Evolutionary conservation across 2,329 filamentous ascomycete species (phyloP).

Genomic region (Diaporthe capsici): DNA sequence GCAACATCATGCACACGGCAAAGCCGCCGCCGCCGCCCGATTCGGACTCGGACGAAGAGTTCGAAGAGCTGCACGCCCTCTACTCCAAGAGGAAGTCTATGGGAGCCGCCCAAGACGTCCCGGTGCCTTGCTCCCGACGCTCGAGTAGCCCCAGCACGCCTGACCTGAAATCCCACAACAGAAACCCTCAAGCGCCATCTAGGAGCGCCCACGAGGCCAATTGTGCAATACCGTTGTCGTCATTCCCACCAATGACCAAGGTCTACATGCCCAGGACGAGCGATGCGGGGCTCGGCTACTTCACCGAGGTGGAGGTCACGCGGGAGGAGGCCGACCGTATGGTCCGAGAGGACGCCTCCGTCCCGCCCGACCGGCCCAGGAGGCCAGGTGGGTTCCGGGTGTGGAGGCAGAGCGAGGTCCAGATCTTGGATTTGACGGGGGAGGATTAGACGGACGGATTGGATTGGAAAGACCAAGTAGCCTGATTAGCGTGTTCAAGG

Average conservation of each 20-base stretch:
- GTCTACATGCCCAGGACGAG: conserved; percentile 47
- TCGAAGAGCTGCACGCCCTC: conserved; percentile 56
- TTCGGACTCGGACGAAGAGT: conserved; percentile 39
- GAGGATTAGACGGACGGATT: conserved; percentile 39
- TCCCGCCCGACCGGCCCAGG: not conserved
- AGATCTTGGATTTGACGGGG: conserved; percentile 46
- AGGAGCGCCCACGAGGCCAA: not conserved
- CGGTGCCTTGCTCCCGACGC: not conserved
- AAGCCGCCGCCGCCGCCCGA: not conserved
- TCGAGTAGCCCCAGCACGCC: not conserved
- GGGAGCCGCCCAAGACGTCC: no score
- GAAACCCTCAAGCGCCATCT: not conserved
- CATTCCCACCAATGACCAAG: conserved; percentile 40
- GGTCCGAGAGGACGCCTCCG: conserved; percentile 9
- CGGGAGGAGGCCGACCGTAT: conserved; percentile 45
- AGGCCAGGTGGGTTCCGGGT: conserved; percentile 14
- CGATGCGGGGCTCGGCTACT: conserved; percentile 46
- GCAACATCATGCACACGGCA: not conserved
- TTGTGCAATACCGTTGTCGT: not conserved
- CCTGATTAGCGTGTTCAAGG: not conserved
- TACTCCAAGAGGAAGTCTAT: conserved; percentile 52
- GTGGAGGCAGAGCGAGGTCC: conserved; percentile 45
- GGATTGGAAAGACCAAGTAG: not conserved
- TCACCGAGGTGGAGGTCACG: conserved; percentile 46
- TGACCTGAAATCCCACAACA: not conserved